A percentile compares a stretch with the other conserved stretches of the same genome.
phyloP scores from a whole-genome alignment of 2,329 filamentous ascomycete genomes.

The Colletotrichum tabaci region DNA sequence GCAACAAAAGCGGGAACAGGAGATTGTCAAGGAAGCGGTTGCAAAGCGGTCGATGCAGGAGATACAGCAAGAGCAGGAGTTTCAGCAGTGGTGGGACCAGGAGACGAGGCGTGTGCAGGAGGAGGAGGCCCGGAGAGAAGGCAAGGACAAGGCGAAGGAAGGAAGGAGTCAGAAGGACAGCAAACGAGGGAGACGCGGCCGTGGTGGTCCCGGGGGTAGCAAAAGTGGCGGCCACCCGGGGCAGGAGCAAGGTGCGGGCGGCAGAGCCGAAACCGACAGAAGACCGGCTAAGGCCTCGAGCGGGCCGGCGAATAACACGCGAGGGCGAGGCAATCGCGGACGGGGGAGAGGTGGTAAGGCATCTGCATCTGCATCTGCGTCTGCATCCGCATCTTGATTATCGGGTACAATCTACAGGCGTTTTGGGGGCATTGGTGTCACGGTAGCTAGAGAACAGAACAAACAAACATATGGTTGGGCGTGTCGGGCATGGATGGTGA shows the following conservation, averaged over 20 bases:
- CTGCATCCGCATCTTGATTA: conserved; percentile 16
- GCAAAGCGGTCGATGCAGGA: conserved; percentile 93
- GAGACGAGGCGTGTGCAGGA: conserved; percentile 82
- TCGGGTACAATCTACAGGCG: neutral
- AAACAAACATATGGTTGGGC: neutral
- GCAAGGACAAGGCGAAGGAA: conserved; percentile 60
- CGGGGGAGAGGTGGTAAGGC: conserved; percentile 38
- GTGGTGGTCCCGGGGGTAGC: conserved; percentile 46
- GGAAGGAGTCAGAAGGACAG: conserved; percentile 49
- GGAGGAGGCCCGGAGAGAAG: conserved; percentile 64
- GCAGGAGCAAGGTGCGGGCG: conserved; percentile 15
- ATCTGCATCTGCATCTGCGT: conserved; percentile 16
- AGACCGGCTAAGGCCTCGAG: conserved; percentile 14
- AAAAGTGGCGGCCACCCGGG: conserved; percentile 9
- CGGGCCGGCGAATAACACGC: conserved; percentile 17
- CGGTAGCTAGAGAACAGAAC: conserved; percentile 5
- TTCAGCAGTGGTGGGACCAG: conserved; percentile 96
- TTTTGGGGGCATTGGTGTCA: neutral
- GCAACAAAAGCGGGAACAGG: conserved; percentile 88
- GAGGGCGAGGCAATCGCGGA: conserved; percentile 32
- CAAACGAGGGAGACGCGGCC: conserved; percentile 43
- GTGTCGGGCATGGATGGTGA: neutral
- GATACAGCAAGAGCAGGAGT: conserved; percentile 96
- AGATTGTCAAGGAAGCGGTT: conserved; percentile 84
- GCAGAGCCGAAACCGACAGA: conserved; percentile 11